Percentiles rank a stretch among this genome's conserved stretches.
These are phyloP conservation scores for Fusarium sp. DNA, from an alignment of 2,329 filamentous ascomycete species.

Conservation along the genomic window DNA sequence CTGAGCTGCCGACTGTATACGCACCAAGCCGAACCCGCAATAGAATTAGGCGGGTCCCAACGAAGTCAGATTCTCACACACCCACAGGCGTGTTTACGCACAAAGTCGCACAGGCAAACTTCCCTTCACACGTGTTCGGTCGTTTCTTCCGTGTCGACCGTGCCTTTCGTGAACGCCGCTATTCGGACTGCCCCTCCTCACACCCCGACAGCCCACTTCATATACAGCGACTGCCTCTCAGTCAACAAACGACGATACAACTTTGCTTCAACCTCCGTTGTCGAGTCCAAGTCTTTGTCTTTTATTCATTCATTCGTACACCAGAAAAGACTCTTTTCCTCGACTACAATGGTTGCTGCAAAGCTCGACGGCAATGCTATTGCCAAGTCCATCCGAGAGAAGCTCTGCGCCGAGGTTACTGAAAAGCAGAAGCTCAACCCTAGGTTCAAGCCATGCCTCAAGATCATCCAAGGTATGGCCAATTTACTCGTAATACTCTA, in stretches of 20 bases:
- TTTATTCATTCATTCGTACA: constrained; percentile 9
- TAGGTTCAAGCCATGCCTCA: constrained; percentile 87
- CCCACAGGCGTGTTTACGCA: constrained; percentile 18
- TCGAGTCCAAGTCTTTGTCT: constrained; percentile 27
- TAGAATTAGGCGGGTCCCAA: constrained; percentile 39
- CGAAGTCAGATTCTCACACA: constrained; percentile 36
- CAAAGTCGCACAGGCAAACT: constrained; percentile 33
- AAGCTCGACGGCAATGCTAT: constrained; percentile 98
- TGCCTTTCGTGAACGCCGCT: constrained; percentile 32
- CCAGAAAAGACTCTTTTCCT: constrained; percentile 55
- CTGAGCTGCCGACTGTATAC: constrained; percentile 30
- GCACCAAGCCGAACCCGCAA: constrained; percentile 39
- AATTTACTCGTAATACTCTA: constrained; percentile 16
- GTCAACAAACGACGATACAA: constrained; percentile 24
- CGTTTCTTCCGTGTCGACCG: constrained; percentile 42
- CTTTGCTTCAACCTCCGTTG: constrained; percentile 32
- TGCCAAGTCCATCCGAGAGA: constrained; percentile 89
- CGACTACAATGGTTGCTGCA: constrained; percentile 81
- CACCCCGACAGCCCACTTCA: constrained; percentile 34
- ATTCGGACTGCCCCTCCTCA: constrained; percentile 44
- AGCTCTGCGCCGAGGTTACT: constrained; percentile 82
- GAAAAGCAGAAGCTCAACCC: constrained; percentile 85
- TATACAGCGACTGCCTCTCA: constrained; percentile 36
- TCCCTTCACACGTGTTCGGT: constrained; percentile 41
- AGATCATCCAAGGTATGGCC: constrained; percentile 88